Percentiles rank a stretch among this genome's conserved stretches.
phyloP scores from a whole-genome alignment of 2,329 filamentous ascomycete species.

The Hypoxylon sp. region DNA sequence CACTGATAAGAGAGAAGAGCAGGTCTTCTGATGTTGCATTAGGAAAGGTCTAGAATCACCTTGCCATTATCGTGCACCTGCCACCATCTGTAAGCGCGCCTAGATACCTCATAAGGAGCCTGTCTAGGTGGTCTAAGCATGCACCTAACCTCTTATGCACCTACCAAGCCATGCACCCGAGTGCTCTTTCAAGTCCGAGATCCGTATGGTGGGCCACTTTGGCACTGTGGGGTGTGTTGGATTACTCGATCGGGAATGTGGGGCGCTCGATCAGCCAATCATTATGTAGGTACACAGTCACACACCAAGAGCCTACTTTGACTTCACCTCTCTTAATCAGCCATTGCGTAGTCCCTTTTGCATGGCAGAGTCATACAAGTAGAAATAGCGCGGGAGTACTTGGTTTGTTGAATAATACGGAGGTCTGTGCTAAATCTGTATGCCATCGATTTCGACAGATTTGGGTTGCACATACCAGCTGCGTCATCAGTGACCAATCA shows the following conservation, averaged over 20 bases:
- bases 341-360: neutral
- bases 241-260: constrained; percentile 28
- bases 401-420: no score
- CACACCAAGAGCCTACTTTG: constrained; percentile 1
- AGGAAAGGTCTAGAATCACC: no score
- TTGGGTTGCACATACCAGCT: neutral
- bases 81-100: no score
- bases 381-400: neutral
- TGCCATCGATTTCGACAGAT: neutral
- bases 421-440: neutral
- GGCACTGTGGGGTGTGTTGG: neutral
- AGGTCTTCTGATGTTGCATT: no score
- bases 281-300: neutral
- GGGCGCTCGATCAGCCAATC: constrained; percentile 14
- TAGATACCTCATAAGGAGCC: no score
- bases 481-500: neutral
- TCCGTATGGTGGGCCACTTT: no score
- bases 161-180: no score
- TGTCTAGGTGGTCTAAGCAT: no score
- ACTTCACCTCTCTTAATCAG: constrained; percentile 20
- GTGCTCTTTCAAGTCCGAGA: no score
- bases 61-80: no score
- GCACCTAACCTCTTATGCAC: no score
- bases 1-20: no score
- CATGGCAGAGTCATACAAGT: neutral